These are phyloP conservation scores for Syzygium jambos DNA, from an alignment of 345 rosid species.

Conservation along the genomic window DNA sequence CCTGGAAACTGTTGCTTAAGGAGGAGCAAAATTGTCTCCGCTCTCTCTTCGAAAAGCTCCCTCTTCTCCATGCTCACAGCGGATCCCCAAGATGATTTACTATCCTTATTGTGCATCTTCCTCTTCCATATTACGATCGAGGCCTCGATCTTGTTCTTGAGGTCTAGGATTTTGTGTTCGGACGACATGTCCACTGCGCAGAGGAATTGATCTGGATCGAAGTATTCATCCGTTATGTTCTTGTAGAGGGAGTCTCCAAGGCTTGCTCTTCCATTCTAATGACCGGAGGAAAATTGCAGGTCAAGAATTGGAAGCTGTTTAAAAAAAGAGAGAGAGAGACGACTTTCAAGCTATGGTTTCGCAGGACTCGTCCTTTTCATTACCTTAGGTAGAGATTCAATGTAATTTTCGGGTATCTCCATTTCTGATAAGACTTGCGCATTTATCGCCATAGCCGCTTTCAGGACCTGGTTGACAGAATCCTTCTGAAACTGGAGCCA, in stretches of 20 bases:
- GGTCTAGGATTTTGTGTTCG: conserved; percentile 75
- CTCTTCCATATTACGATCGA: conserved; percentile 84
- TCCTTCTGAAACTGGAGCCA: conserved; percentile 78
- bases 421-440: conserved; percentile 81
- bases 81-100: conserved; percentile 81
- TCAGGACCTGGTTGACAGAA: conserved; percentile 80
- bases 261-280: conserved; percentile 75
- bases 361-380: not conserved
- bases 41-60: conserved; percentile 87
- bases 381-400: conserved; percentile 82
- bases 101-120: conserved; percentile 76
- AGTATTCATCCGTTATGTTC: conserved; percentile 64
- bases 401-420: conserved; percentile 82
- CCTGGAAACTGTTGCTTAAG: conserved; percentile 78
- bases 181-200: conserved; percentile 61
- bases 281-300: not conserved
- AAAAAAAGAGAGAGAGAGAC: not conserved
- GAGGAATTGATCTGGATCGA: conserved; percentile 74
- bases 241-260: conserved; percentile 71
- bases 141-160: conserved; percentile 86
- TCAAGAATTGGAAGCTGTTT: not conserved
- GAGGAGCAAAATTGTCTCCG: conserved; percentile 68
- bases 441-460: conserved; percentile 96
- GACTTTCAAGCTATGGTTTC: not conserved
- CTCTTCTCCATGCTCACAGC: conserved; percentile 81